Evolutionary conservation across 768 basidiomycete genomes (phyloP).

Genomic region (Botryobasidium botryosum): DNA sequence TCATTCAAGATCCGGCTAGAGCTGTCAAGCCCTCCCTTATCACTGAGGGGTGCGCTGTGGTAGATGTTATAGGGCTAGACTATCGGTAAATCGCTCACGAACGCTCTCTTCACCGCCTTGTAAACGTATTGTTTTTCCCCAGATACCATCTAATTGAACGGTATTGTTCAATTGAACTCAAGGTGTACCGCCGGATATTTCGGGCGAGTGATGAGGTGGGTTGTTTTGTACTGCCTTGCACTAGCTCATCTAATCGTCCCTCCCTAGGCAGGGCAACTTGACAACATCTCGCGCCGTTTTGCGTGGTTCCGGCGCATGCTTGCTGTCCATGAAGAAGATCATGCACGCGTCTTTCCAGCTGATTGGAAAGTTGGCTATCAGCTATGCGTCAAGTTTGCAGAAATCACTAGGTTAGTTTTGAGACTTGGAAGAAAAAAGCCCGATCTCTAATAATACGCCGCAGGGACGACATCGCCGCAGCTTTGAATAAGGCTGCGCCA

Average conservation of each 20-base stretch:
- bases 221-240: background rate
- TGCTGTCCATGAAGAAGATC: slow-evolving; percentile 74
- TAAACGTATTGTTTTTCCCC: background rate
- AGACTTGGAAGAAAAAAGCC: background rate
- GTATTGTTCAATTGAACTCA: slow-evolving; percentile 76
- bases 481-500: slow-evolving; percentile 63
- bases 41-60: slow-evolving; percentile 69
- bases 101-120: background rate
- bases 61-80: slow-evolving; percentile 77
- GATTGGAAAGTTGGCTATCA: slow-evolving; percentile 78
- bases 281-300: slow-evolving; percentile 83
- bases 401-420: slow-evolving; percentile 61
- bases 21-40: slow-evolving; percentile 48
- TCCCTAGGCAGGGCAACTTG: slow-evolving; percentile 61
- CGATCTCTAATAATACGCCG: background rate
- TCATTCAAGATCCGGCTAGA: slow-evolving; percentile 54
- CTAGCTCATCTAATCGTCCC: background rate
- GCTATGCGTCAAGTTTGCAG: slow-evolving; percentile 71
- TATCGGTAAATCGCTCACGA: slow-evolving; percentile 42
- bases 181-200: slow-evolving; percentile 94
- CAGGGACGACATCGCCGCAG: slow-evolving; percentile 69
- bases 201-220: slow-evolving; percentile 68
- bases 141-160: slow-evolving; percentile 62
- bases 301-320: slow-evolving; percentile 88
- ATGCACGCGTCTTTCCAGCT: slow-evolving; percentile 63